Evolutionary conservation across 1,139 yeast species (phyloP), one percentile per base, ranked within the genome.

Genomic region (Insectozyma bohioensis): DNA sequence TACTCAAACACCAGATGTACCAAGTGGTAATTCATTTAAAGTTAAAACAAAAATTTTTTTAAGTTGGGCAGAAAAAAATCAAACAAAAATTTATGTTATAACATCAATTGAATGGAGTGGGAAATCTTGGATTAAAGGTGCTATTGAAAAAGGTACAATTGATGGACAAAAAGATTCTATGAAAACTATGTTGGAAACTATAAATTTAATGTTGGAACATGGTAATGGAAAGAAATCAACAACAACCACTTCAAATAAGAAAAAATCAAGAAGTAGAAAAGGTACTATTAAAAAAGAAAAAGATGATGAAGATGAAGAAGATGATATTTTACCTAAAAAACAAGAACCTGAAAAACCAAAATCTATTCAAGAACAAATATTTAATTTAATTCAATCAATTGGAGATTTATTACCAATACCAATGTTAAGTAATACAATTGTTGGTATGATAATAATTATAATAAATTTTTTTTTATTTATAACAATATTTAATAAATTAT

Each of bases 1-100:
- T 1, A 85, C 95, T 0, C 70, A 70, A 15, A 85, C 96, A 0
- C 98, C 97, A 0, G 97, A 92, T 60, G 97, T 94, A 9, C 99
- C 99, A 1, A 83, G 88, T 37, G 99, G 99, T 4, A 76, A 74
- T 46, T 71, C 86, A 2, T 94, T 94, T 57, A 72, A 78, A 34
- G 84, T 90, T 6, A 73, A 76, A 35, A 85, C 97, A 0, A 73
- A 78, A 36, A 62, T 77, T 10, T 78, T 71, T 41, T 52, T 90
- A 12, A 73, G 80, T 26, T 94, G 98, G 98, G 95, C 77, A 1
- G 70, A 72, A 3, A 71, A 75, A 43, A 87, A 88, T 56, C 43
- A 63, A 8, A 87, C 97, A 3, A 71, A 69, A 35, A 43, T 90
- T 29, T 64, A 67, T 31, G 79, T 81, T 12, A 68, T 80, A 4